Percentiles rank a stretch among this genome's conserved stretches.
Conservation (phyloP, 257 asterid genomes). For the Eucommia ulmoides region DNA sequence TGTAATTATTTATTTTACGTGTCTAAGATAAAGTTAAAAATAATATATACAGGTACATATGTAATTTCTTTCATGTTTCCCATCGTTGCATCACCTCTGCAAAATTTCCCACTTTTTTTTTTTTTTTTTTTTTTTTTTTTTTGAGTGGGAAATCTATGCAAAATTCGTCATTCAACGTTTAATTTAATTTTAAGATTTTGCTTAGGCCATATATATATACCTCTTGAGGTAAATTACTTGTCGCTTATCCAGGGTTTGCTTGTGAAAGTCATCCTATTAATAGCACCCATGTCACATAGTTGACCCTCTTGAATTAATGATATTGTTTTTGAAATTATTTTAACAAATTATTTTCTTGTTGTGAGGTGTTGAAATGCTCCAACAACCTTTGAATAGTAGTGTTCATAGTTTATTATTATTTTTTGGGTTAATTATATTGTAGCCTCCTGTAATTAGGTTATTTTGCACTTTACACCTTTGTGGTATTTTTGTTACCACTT, state of each 20-base stretch:
- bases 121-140: conserved; percentile 3
- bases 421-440: too few relatives aligned
- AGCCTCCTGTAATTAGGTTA: too few relatives aligned
- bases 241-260: conserved; percentile 15
- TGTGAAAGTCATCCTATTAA: conserved; percentile 20
- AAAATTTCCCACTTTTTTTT: neutral
- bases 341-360: neutral
- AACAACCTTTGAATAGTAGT: neutral
- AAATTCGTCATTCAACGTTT: conserved; percentile 19
- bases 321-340: too few relatives aligned
- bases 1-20: neutral
- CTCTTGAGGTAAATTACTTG: conserved; percentile 31
- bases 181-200: conserved; percentile 9
- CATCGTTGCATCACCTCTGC: neutral
- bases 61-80: neutral
- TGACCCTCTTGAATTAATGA: neutral
- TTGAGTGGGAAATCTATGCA: conserved; percentile 5
- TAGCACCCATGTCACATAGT: conserved; percentile 1
- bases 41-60: too few relatives aligned
- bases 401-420: neutral
- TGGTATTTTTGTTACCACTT: too few relatives aligned
- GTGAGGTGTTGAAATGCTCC: neutral
- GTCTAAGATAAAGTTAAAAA: too few relatives aligned
- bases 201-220: conserved; percentile 20
- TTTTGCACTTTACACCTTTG: too few relatives aligned